Evolutionary conservation across 345 rosid species (phyloP).

Genomic region (Hibiscus syriacus): DNA sequence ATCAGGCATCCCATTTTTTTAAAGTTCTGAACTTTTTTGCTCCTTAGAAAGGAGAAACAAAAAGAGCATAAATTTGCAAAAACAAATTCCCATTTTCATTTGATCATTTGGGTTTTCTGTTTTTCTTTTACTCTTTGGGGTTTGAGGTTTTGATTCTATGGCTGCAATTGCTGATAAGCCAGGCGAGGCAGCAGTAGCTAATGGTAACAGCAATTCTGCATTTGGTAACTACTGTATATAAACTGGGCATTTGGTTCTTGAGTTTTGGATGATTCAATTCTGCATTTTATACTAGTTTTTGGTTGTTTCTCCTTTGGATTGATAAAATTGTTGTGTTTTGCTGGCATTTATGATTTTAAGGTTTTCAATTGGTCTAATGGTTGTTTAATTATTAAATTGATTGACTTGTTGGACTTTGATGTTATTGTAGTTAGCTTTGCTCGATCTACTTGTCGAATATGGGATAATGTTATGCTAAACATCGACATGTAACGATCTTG

Average conservation of each 20-base stretch:
- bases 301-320: neutral
- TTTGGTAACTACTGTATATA: neutral
- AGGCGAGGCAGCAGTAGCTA: slow-evolving; percentile 32
- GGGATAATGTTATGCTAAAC: neutral
- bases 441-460: neutral
- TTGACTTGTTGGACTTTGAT: neutral
- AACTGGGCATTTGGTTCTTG: neutral
- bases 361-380: neutral
- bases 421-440: neutral
- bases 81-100: neutral
- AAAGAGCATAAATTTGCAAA: neutral
- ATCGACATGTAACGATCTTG: neutral
- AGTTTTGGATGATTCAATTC: neutral
- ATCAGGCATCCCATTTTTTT: neutral
- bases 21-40: slow-evolving; percentile 5
- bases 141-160: slow-evolving; percentile 36
- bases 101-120: neutral
- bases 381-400: neutral
- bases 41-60: neutral
- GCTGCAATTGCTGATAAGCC: slow-evolving; percentile 62
- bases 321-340: neutral
- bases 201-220: slow-evolving; percentile 5
- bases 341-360: neutral
- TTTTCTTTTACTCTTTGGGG: slow-evolving; percentile 1
- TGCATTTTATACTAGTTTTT: neutral